These are phyloP conservation scores for Coprinellus aureogranulatus DNA, from an alignment of 768 basidiomycete species.

Conservation along the genomic window DNA sequence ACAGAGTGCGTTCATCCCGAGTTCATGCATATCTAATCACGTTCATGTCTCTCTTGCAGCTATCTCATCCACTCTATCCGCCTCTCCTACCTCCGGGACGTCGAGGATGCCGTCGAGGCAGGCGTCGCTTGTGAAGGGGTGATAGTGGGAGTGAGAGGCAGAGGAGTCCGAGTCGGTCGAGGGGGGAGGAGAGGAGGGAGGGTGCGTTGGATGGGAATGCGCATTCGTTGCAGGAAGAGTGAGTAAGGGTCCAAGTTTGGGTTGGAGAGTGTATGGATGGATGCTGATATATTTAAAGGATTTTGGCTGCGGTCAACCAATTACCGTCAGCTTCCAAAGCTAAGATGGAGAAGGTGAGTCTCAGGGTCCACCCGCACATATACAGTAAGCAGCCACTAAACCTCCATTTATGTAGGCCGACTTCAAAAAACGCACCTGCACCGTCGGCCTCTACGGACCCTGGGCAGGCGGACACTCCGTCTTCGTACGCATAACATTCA, in stretches of 20 bases:
- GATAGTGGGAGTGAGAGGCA: constrained; percentile 26
- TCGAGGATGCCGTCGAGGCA: constrained; percentile 45
- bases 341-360: constrained; percentile 79
- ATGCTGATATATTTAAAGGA: constrained; percentile 39
- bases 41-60: not conserved
- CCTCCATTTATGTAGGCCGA: constrained; percentile 47
- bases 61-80: not conserved
- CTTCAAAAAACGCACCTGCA: constrained; percentile 75
- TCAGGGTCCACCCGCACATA: not conserved
- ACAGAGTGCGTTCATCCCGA: not conserved
- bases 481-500: constrained; percentile 86
- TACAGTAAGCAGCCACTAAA: not conserved
- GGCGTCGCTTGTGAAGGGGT: constrained; percentile 16
- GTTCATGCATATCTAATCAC: not conserved
- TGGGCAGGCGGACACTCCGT: constrained; percentile 87
- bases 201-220: constrained; percentile 25
- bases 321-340: constrained; percentile 62
- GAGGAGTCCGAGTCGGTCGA: constrained; percentile 48
- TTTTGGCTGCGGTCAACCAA: constrained; percentile 68
- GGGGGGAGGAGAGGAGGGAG: constrained; percentile 35
- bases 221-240: constrained; percentile 33
- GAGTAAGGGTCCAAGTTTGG: not conserved
- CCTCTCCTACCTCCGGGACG: not conserved
- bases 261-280: too few species aligned
- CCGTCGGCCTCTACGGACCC: constrained; percentile 82